Conservation (phyloP, 257 asterid genomes). For the Haberlea rhodopensis region DNA sequence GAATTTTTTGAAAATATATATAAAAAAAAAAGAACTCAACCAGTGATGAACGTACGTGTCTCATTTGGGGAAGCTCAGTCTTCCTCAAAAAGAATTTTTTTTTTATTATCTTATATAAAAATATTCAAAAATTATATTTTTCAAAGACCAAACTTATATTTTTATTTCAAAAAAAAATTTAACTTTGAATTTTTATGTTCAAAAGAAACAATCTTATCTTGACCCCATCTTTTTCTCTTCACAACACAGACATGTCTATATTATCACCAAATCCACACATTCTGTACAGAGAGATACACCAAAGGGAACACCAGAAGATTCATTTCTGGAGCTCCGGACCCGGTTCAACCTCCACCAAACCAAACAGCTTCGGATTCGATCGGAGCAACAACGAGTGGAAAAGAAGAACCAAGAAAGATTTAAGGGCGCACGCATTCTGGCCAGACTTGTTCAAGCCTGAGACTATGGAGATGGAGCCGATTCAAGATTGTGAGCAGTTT, state of each 20-base stretch:
- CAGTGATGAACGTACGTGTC: too few species aligned
- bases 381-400: conserved; percentile 37
- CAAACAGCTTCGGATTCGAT: conserved; percentile 42
- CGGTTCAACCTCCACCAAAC: conserved; percentile 29
- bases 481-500: conserved; percentile 50
- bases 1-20: too few species aligned
- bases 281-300: conserved; percentile 53
- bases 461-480: conserved; percentile 50
- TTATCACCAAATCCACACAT: conserved; percentile 65
- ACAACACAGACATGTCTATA: conserved; percentile 43
- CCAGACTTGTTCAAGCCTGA: conserved; percentile 43
- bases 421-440: conserved; percentile 45
- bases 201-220: conserved; percentile 28
- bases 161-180: too few species aligned
- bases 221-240: conserved; percentile 3
- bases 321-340: conserved; percentile 33
- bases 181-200: too few species aligned
- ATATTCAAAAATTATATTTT: too few species aligned
- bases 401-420: conserved; percentile 32
- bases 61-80: too few species aligned
- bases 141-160: too few species aligned
- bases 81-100: too few species aligned
- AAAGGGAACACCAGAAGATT: conserved; percentile 29
- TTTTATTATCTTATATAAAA: too few species aligned
- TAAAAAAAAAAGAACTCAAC: too few species aligned